Conservation (phyloP, 805 yeast species). For the Saturnispora gosingensis region DNA sequence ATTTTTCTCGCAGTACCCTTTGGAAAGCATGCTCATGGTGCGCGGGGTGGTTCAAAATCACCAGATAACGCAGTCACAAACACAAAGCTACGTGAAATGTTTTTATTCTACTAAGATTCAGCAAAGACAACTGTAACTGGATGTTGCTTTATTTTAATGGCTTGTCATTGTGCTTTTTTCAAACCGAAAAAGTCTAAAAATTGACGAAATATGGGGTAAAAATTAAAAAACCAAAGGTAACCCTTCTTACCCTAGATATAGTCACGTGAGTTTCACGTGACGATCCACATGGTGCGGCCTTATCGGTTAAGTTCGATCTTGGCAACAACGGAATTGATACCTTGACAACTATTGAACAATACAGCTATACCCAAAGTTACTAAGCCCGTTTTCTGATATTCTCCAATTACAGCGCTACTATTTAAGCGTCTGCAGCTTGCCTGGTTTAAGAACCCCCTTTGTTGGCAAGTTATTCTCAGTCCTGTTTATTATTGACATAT, state of each 20-base stretch:
- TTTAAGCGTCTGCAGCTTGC: background rate
- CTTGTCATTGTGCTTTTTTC: too few species aligned
- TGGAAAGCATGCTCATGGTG: background rate
- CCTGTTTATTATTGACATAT: background rate
- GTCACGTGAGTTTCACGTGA: conserved; percentile 2
- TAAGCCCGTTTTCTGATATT: background rate
- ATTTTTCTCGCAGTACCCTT: conserved; percentile 2
- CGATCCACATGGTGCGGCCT: background rate
- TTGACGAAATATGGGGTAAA: background rate
- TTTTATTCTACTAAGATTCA: too few species aligned
- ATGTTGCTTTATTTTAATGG: too few species aligned
- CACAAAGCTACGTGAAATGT: background rate
- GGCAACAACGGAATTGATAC: background rate
- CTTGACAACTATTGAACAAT: background rate
- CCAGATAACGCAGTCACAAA: conserved; percentile 5
- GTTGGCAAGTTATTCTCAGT: background rate
- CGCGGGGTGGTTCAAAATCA: conserved; percentile 1
- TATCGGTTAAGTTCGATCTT: background rate
- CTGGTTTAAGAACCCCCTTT: background rate
- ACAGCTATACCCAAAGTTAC: background rate
- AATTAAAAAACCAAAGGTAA: background rate
- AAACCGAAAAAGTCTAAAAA: background rate
- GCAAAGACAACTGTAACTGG: too few species aligned
- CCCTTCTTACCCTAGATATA: background rate
- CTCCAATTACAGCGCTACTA: background rate